Base-by-base conservation (phyloP, 768 basidiomycete genomes). In the Mycena maculata region DNA sequence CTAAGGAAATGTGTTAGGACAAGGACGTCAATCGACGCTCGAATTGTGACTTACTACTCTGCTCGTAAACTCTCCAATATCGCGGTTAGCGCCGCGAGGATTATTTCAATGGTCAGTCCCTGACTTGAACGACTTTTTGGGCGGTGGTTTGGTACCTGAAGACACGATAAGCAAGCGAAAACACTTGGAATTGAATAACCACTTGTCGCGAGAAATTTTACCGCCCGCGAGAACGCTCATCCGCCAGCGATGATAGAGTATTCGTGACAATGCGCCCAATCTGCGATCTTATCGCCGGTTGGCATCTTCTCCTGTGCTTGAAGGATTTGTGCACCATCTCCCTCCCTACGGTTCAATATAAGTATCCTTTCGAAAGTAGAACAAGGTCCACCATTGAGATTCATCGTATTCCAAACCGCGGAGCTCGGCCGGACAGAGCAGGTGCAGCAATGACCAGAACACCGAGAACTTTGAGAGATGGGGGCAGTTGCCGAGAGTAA, bases 91-190 rank as follows among this genome's bases (percentile, higher is more conserved):
- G 83, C 89, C 56, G 93, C 88, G 25, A 93, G 73, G 33, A 93
- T 83, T 57, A 70, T 70, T 4, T 91, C 91, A 52, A 94, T 88
- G 0, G 93, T 94, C 50, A 94, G 77, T 5, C 91, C 92, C 74
- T 94, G 92, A 0, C 91, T 77, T 94, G 93, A 3, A 95, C 93
- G 50, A 92, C 81, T 84, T 90, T 90, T 68, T 89, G 88, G 13
- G 88, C 77, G 60, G 83, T 83, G 1, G 86, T 85, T 74, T 88
- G 86, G 69, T 87, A 79, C 68, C 86, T 88, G 52, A 27, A 52
- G 30, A 11, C 25, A 16, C n/a, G 27, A 52, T 67, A 36, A 67
- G 54, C 45, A 30, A 8, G 23, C 22, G 16, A 2, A 22, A 15
- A 9, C 28, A 22, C 1, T 13, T n/a, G 31, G 15, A 8, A 41